Percentiles rank a stretch among this genome's conserved stretches.
These are phyloP conservation scores for Apiotrichum domesticum DNA, from an alignment of 1,284 basidiomycete species.

Conservation along the genomic window DNA sequence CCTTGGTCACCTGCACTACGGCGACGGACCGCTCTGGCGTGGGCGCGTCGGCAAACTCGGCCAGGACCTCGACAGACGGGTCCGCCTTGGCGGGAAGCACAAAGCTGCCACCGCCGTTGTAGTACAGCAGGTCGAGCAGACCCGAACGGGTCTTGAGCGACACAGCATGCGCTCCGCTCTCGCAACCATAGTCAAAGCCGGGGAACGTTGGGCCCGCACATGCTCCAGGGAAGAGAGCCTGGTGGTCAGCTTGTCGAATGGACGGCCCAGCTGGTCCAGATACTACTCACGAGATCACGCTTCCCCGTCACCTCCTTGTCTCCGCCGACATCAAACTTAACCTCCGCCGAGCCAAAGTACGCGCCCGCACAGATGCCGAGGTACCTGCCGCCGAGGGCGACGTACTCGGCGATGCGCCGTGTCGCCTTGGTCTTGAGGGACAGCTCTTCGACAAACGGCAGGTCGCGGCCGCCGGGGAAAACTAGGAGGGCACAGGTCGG, in stretches of 20 bases:
- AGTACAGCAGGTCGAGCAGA: constrained; percentile 49
- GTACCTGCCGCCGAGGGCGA: constrained; percentile 63
- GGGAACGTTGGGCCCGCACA: constrained; percentile 56
- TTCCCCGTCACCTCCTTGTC: constrained; percentile 51
- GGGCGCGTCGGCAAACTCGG: constrained; percentile 41
- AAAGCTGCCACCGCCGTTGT: constrained; percentile 56
- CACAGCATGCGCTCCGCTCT: constrained; percentile 48
- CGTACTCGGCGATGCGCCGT: constrained; percentile 57
- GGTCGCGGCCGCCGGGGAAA: constrained; percentile 58
- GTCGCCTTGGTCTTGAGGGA: constrained; percentile 44
- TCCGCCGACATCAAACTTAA: constrained; percentile 53
- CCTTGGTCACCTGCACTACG: constrained; percentile 53
- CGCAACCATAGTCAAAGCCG: constrained; percentile 53
- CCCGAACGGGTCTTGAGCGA: constrained; percentile 31
- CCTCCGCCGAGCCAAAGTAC: constrained; percentile 51
- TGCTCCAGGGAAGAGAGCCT: constrained; percentile 55
- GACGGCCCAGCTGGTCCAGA: no score
- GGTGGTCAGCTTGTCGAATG: background rate
- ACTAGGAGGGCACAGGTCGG: constrained; percentile 68
- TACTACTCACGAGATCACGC: constrained; percentile 48
- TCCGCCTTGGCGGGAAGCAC: constrained; percentile 37
- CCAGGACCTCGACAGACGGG: constrained; percentile 43
- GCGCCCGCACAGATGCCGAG: constrained; percentile 62
- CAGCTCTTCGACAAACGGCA: constrained; percentile 52
- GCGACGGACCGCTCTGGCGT: constrained; percentile 47